phyloP scores from a whole-genome alignment of 768 basidiomycete species.

The Xerocomellus dryophilus region DNA sequence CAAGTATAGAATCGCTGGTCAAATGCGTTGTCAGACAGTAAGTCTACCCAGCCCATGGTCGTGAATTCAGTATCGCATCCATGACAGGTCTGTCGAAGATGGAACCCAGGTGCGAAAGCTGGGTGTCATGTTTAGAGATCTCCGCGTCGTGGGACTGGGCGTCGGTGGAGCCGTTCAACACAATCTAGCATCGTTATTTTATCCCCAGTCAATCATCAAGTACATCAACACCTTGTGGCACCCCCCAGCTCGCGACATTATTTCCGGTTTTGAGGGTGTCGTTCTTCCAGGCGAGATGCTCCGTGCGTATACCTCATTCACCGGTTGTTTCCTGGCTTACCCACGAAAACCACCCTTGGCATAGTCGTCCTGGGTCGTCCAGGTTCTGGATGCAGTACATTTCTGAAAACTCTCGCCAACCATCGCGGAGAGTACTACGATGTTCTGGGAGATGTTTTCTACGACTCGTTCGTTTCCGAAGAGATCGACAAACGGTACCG shows the following conservation, averaged over 20 bases:
- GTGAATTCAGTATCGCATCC: neutral
- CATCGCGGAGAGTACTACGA: conserved; percentile 39
- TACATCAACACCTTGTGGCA: conserved; percentile 47
- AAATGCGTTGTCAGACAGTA: conserved; percentile 14
- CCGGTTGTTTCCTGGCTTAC: neutral
- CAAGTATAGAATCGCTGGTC: conserved; percentile 7
- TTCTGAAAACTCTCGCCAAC: conserved; percentile 53
- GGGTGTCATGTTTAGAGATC: conserved; percentile 50
- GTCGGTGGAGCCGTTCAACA: conserved; percentile 42
- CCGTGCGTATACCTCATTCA: conserved; percentile 43
- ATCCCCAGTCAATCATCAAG: conserved; percentile 39
- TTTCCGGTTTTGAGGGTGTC: conserved; percentile 61
- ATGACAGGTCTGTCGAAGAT: conserved; percentile 32
- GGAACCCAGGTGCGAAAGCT: conserved; percentile 39
- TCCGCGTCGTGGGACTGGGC: conserved; percentile 51
- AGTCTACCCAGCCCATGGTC: neutral
- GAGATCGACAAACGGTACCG: conserved; percentile 45
- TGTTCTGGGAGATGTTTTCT: conserved; percentile 42
- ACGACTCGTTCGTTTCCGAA: conserved; percentile 44
- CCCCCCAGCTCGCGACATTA: conserved; percentile 61
- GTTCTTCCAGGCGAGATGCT: conserved; percentile 75
- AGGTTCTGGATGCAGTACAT: conserved; percentile 54
- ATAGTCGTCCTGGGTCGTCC: conserved; percentile 82
- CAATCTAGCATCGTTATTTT: conserved; percentile 53
- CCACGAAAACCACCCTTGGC: neutral